Evolutionary conservation across 139 green algal species (phyloP).

Genomic region (Micromonas pusilla): DNA sequence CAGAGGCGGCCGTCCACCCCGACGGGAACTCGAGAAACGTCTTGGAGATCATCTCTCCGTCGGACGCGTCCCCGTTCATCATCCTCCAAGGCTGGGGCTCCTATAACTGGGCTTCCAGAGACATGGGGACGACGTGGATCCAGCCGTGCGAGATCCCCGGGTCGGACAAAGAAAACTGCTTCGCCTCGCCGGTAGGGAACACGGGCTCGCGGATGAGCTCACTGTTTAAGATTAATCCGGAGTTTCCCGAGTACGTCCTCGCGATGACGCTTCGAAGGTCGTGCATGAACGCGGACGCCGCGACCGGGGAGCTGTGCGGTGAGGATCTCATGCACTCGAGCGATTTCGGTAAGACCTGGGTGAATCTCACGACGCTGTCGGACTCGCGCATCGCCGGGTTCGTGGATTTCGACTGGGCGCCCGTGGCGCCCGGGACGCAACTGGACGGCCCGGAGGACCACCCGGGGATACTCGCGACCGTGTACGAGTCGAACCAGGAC

Average conservation of each 20-base stretch:
- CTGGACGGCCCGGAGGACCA: neutral
- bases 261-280: too few species aligned
- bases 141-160: neutral
- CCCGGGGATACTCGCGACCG: conserved; percentile 3
- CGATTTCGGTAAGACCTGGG: conserved; percentile 55
- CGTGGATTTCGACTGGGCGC: conserved; percentile 80
- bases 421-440: conserved; percentile 23
- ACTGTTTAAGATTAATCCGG: conserved; percentile 41
- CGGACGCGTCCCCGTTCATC: neutral
- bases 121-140: conserved; percentile 14
- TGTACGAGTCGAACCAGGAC: neutral
- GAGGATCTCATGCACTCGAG: conserved; percentile 55
- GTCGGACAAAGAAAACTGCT: neutral
- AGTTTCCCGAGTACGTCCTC: conserved; percentile 44
- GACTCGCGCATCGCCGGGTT: conserved; percentile 66
- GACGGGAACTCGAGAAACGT: neutral
- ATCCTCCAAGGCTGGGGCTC: neutral
- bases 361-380: conserved; percentile 71
- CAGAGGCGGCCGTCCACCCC: too few species aligned
- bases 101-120: neutral
- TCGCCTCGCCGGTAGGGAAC: neutral
- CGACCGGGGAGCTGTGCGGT: conserved; percentile 45
- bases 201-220: neutral
- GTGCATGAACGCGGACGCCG: too few species aligned
- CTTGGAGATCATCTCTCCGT: neutral